Conservation (phyloP, 2,329 filamentous ascomycete genomes). For the Fusarium euwallaceae region DNA sequence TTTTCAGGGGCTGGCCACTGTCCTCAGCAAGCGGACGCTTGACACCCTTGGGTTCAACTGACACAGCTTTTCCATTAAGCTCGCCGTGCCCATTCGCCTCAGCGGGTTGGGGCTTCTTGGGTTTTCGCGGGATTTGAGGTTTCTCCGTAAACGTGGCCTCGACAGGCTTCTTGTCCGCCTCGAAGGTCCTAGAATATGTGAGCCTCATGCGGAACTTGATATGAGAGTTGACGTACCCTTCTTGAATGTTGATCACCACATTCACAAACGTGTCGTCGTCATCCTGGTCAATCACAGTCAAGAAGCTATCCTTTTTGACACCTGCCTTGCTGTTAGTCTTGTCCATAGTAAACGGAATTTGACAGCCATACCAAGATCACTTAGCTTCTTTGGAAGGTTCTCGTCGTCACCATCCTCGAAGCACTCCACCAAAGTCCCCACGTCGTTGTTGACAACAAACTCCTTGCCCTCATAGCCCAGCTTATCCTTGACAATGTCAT, state of each 20-base stretch:
- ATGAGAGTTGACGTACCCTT: conserved; percentile 62
- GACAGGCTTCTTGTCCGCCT: conserved; percentile 67
- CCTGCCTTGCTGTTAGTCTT: conserved; percentile 57
- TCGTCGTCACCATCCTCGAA: conserved; percentile 82
- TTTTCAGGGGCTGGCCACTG: conserved; percentile 61
- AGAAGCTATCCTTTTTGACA: conserved; percentile 78
- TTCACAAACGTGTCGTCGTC: conserved; percentile 82
- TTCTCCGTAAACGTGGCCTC: conserved; percentile 59
- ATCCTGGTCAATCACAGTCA: conserved; percentile 89
- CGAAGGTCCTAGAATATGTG: conserved; percentile 55
- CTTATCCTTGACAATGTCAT: conserved; percentile 76
- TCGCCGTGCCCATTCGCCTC: conserved; percentile 57
- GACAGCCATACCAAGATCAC: conserved; percentile 73
- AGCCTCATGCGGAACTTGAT: conserved; percentile 33
- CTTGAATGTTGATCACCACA: conserved; percentile 78
- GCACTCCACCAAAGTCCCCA: conserved; percentile 77
- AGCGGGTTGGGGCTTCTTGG: conserved; percentile 56
- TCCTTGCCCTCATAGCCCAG: conserved; percentile 84
- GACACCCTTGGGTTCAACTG: conserved; percentile 50
- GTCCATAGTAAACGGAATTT: neutral
- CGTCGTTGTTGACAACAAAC: conserved; percentile 80
- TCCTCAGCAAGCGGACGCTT: conserved; percentile 64
- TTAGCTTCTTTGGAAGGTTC: conserved; percentile 83
- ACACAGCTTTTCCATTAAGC: conserved; percentile 58
- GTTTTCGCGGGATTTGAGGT: conserved; percentile 66